Percentiles rank a stretch among this genome's conserved stretches.
phyloP scores from a whole-genome alignment of 345 rosid species.

The Microthlaspi erraticum region DNA sequence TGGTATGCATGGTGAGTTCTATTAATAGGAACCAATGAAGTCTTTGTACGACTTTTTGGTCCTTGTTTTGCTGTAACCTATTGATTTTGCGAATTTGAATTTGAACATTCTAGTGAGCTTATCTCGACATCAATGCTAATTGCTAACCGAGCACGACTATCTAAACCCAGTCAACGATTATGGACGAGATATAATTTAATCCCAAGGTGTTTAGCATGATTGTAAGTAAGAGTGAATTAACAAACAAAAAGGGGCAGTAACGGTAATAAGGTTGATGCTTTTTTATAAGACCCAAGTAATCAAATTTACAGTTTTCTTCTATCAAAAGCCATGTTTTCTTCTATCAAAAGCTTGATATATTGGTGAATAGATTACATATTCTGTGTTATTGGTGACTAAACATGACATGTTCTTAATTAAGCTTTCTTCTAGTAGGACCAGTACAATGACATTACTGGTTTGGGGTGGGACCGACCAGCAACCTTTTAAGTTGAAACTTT shows the following conservation, averaged over 20 bases:
- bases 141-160: slow-evolving; percentile 16
- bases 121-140: background rate
- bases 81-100: slow-evolving; percentile 2
- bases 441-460: no score
- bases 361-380: background rate
- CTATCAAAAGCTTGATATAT: background rate
- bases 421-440: no score
- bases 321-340: background rate
- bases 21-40: slow-evolving; percentile 27
- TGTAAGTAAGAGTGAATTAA: background rate
- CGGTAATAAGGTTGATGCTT: no score
- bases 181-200: background rate
- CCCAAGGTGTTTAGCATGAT: slow-evolving; percentile 1
- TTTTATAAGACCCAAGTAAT: no score
- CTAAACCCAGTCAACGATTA: slow-evolving; percentile 7
- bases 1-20: background rate
- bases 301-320: background rate
- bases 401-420: background rate
- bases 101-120: background rate
- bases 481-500: slow-evolving; percentile 11
- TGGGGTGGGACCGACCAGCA: background rate
- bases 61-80: slow-evolving; percentile 27
- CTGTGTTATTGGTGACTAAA: no score
- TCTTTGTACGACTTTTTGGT: slow-evolving; percentile 10
- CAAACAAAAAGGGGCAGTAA: background rate